Base-by-base conservation (phyloP, 306 rosid species). In the Hippophae gyantsensis region DNA sequence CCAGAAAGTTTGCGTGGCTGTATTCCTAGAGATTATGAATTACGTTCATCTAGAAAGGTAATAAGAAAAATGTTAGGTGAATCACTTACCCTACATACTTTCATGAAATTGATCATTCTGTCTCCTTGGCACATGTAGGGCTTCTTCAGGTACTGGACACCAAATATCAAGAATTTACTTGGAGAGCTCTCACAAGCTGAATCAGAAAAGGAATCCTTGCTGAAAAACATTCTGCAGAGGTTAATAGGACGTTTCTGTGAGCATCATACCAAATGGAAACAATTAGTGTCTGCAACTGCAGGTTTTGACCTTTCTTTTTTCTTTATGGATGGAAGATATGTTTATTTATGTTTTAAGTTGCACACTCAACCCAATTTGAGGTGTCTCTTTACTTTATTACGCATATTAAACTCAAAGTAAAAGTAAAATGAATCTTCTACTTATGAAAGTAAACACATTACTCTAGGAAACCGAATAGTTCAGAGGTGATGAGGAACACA, bases 61-160 rank as follows among this genome's bases (percentile, higher is more conserved):
- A 67, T 76, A 59, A 52, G 55, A 52, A 52, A 48, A 53, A 53
- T 18, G 12, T 53, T 32, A 41, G 45, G 56, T 54, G 12, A 46
- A 65, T 44, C 50, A 23, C 43, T 64, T 53, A 42, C 40, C 18
- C 5, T 10, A 25, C 45, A 10, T 42, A 27, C 1, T 12, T 57
- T 14, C 9, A 14, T 18, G 27, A 42, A n/a, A 23, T 53, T 14
- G 26, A 72, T 48, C 53, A 1, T 72, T 56, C 74, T 58, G 52
- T 48, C 64, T 72, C 60, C 52, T 56, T 13, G 78, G 67, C 69
- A 54, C 71, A 48, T 79, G 73, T 84, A 92, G 99, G 99, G 99
- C 38, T 80, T 80, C 75, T 86, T 60, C 67, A 78, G 94, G 78
- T 92, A 92, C 67, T 92, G 99, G 97, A 82, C 94, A 76, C 94